Percentiles rank a stretch among this genome's conserved stretches.
Conservation (phyloP, 306 rosid genomes). For the Prunus salicina region DNA sequence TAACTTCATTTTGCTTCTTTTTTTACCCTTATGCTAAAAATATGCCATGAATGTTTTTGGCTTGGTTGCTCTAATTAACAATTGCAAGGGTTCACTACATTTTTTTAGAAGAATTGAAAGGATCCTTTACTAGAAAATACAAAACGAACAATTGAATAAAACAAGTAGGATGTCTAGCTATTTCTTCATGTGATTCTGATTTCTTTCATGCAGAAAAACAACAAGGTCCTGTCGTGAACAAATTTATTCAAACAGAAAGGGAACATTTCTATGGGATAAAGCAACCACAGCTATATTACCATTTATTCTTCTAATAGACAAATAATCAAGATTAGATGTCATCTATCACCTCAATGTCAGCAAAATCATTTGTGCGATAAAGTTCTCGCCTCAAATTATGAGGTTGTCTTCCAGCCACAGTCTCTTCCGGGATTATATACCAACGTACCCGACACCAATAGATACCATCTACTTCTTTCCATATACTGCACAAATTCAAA, state of each 20-base stretch:
- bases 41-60: neutral
- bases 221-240: neutral
- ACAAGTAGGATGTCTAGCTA: neutral
- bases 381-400: conserved; percentile 90
- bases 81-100: neutral
- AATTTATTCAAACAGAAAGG: neutral
- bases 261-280: neutral
- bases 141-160: neutral
- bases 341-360: conserved; percentile 72
- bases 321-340: conserved; percentile 20
- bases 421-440: conserved; percentile 91
- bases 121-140: too few relatives aligned
- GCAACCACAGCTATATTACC: conserved; percentile 2
- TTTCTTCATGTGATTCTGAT: neutral
- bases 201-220: neutral
- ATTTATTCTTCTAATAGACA: conserved; percentile 3
- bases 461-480: conserved; percentile 74
- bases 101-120: too few relatives aligned
- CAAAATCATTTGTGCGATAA: conserved; percentile 71
- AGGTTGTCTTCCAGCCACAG: conserved; percentile 78
- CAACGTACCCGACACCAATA: conserved; percentile 75
- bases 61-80: neutral
- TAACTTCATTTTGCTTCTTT: neutral
- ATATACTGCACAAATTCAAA: conserved; percentile 49
- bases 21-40: neutral